phyloP scores from a whole-genome alignment of 169 alveolate species.

The Eimeria praecox region DNA sequence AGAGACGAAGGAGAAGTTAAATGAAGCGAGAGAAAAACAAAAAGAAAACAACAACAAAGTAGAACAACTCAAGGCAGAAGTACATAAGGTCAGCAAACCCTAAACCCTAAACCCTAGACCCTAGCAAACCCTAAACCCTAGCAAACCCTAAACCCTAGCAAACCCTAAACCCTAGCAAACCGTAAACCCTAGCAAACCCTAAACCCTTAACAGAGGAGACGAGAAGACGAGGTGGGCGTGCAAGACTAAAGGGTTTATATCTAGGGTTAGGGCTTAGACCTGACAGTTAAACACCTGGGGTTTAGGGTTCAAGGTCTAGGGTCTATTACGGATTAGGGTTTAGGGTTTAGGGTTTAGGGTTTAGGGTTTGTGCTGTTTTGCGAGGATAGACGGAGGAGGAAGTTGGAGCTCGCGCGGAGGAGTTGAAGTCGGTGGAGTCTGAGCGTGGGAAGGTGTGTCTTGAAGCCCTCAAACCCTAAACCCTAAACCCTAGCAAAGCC shows the following conservation, averaged over 20 bases:
- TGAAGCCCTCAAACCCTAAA: too few species aligned
- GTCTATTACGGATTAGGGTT: background rate
- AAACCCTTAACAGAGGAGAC: too few species aligned
- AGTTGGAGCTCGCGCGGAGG: background rate
- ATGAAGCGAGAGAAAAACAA: background rate
- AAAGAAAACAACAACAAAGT: conserved; percentile 30
- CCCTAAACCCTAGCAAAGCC: background rate
- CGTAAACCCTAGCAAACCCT: too few species aligned
- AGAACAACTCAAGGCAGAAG: background rate
- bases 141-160: too few species aligned
- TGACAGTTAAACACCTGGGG: too few species aligned
- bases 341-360: conserved; percentile 18
- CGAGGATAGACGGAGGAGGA: background rate
- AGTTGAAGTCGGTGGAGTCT: background rate
- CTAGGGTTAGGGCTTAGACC: too few species aligned
- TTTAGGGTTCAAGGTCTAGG: too few species aligned
- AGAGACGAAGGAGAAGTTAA: background rate
- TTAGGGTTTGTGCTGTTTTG: background rate
- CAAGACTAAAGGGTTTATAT: too few species aligned
- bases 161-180: too few species aligned
- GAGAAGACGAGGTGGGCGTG: too few species aligned
- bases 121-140: too few species aligned
- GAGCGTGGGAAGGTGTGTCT: background rate
- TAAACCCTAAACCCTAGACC: too few species aligned
- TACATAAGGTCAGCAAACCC: background rate